A percentile compares a stretch with the other conserved stretches of the same genome.
Conservation (phyloP, 192 early-diverging fungal genomes). For the Coemansia sp. region DNA sequence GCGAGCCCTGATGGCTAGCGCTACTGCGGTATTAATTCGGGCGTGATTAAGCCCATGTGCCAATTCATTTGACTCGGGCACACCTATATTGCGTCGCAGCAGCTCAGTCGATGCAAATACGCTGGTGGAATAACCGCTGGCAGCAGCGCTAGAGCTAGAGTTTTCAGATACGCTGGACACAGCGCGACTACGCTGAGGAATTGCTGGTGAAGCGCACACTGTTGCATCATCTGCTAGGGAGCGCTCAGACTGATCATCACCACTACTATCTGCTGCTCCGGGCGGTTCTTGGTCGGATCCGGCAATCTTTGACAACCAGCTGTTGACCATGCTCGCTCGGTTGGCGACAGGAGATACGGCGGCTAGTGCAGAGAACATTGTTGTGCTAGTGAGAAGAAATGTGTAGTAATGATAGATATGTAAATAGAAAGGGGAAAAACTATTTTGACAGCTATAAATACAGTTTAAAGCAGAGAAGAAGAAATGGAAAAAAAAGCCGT, state of each 20-base stretch:
- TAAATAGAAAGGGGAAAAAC: not conserved
- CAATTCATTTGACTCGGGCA: not conserved
- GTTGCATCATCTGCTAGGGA: constrained; percentile 11
- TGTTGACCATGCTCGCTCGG: not conserved
- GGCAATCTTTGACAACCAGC: constrained; percentile 6
- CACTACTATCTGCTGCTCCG: not conserved
- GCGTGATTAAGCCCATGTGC: not conserved
- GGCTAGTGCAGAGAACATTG: constrained; percentile 1
- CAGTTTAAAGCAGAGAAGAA: not conserved
- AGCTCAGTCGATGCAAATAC: not conserved
- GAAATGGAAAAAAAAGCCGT: not conserved
- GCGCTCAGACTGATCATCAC: not conserved
- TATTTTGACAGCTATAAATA: too few species aligned
- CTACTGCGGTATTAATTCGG: constrained; percentile 24
- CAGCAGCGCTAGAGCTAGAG: not conserved
- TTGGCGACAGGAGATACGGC: constrained; percentile 2
- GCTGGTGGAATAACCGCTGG: not conserved
- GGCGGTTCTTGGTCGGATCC: constrained; percentile 7
- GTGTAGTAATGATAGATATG: not conserved
- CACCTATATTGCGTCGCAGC: not conserved
- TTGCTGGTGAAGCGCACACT: not conserved
- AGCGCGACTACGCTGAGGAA: constrained; percentile 9
- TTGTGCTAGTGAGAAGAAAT: too few species aligned
- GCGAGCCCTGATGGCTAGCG: constrained; percentile 26
- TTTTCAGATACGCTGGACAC: constrained; percentile 2